A percentile compares a stretch with the other conserved stretches of the same genome.
phyloP scores from a whole-genome alignment of 306 rosid species.

The Sindora glabra region DNA sequence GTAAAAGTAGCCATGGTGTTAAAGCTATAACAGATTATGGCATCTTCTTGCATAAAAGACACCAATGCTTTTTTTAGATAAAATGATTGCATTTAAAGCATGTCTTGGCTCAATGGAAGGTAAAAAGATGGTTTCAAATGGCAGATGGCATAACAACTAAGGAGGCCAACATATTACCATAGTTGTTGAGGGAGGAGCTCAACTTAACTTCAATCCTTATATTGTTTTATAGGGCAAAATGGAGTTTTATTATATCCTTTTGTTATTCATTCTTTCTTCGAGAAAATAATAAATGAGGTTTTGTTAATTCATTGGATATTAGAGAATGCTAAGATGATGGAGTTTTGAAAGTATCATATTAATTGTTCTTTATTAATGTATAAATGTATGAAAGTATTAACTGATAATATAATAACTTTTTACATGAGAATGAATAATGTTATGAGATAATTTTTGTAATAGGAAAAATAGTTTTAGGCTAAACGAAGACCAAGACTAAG shows the following conservation, averaged over 20 bases:
- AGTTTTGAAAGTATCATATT: neutral
- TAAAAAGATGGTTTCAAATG: conserved; percentile 55
- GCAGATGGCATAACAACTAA: conserved; percentile 65
- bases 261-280: neutral
- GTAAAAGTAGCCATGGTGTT: conserved; percentile 86
- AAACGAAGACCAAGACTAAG: no score
- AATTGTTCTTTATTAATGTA: neutral
- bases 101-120: conserved; percentile 64
- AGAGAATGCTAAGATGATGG: conserved; percentile 10
- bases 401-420: no score
- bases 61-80: conserved; percentile 65
- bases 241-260: conserved; percentile 44
- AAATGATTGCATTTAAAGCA: conserved; percentile 79
- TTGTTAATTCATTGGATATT: no score
- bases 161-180: conserved; percentile 68
- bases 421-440: no score
- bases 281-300: neutral
- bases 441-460: no score
- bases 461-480: no score
- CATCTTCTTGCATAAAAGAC: conserved; percentile 41
- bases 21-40: conserved; percentile 77
- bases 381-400: no score
- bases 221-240: conserved; percentile 37
- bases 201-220: conserved; percentile 61
- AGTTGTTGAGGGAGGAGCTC: conserved; percentile 47